Evolutionary conservation across 108 stramenopile genomes (phyloP).

Genomic region (Conticribra guillardii): DNA sequence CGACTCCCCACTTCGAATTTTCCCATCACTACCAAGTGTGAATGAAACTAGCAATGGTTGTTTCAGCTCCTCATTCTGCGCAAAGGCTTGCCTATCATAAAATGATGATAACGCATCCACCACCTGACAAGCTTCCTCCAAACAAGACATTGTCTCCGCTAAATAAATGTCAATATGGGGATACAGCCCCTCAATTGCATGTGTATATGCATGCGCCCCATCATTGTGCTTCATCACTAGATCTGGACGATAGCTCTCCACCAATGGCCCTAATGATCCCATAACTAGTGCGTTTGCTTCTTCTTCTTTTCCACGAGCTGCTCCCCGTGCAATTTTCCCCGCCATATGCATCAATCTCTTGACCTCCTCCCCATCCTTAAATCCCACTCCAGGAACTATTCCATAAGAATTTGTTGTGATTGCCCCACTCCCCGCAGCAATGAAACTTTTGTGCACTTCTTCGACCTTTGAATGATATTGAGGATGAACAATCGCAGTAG

Average conservation of each 20-base stretch:
- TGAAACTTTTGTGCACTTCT: slow-evolving; percentile 71
- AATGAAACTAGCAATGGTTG: slow-evolving; percentile 72
- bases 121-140: slow-evolving; percentile 76
- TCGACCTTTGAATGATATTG: slow-evolving; percentile 64
- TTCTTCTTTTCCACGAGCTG: slow-evolving; percentile 13
- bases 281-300: slow-evolving; percentile 45
- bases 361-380: slow-evolving; percentile 52
- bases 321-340: slow-evolving; percentile 62
- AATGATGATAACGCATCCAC: slow-evolving; percentile 56
- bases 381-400: slow-evolving; percentile 78
- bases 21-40: slow-evolving; percentile 63
- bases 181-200: slow-evolving; percentile 54
- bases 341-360: slow-evolving; percentile 43
- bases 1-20: slow-evolving; percentile 65
- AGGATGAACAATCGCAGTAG: slow-evolving; percentile 63
- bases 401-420: slow-evolving; percentile 86
- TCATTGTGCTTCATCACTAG: slow-evolving; percentile 58
- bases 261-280: slow-evolving; percentile 78
- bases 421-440: slow-evolving; percentile 66
- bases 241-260: slow-evolving; percentile 83
- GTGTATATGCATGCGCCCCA: slow-evolving; percentile 60
- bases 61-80: slow-evolving; percentile 2
- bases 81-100: neutral
- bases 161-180: slow-evolving; percentile 72
- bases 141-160: slow-evolving; percentile 82